phyloP scores from a whole-genome alignment of 345 rosid species.

The Isatis tinctoria region DNA sequence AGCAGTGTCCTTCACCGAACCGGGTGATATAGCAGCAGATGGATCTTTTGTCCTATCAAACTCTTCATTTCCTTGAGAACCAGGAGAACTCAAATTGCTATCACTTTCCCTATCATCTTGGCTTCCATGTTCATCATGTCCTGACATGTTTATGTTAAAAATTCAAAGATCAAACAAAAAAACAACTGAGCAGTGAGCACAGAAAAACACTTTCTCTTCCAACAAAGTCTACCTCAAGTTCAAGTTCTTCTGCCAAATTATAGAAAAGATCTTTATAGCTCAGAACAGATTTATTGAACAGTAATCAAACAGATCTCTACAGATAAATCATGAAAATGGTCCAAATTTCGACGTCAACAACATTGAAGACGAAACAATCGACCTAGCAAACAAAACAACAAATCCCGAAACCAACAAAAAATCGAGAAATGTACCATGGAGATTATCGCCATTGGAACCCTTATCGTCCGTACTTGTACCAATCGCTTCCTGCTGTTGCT shows the following conservation, averaged over 20 bases:
- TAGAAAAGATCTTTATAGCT: too few relatives aligned
- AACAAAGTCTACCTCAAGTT: too few relatives aligned
- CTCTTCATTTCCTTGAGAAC: slow-evolving; percentile 48
- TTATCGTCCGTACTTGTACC: neutral
- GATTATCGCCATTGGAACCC: slow-evolving; percentile 19
- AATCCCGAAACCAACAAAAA: neutral
- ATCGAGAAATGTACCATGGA: slow-evolving; percentile 8
- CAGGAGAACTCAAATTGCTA: slow-evolving; percentile 49
- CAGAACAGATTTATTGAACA: too few relatives aligned
- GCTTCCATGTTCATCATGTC: slow-evolving; percentile 49
- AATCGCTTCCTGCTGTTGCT: slow-evolving; percentile 44
- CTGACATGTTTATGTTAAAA: slow-evolving; percentile 30
- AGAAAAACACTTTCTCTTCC: too few relatives aligned
- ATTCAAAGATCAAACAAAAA: neutral
- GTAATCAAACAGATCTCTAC: slow-evolving; percentile 2
- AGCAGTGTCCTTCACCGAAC: slow-evolving; percentile 23
- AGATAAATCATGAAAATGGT: neutral
- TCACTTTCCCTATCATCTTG: slow-evolving; percentile 79
- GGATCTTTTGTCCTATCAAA: slow-evolving; percentile 38
- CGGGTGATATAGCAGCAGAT: slow-evolving; percentile 25
- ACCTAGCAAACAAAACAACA: neutral
- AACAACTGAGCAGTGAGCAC: neutral
- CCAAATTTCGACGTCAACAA: neutral
- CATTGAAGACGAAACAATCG: neutral
- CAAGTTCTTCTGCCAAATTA: too few relatives aligned